These are phyloP conservation scores for Xylariaceae sp. DNA, from an alignment of 2,329 filamentous ascomycete genomes.

Conservation along the genomic window DNA sequence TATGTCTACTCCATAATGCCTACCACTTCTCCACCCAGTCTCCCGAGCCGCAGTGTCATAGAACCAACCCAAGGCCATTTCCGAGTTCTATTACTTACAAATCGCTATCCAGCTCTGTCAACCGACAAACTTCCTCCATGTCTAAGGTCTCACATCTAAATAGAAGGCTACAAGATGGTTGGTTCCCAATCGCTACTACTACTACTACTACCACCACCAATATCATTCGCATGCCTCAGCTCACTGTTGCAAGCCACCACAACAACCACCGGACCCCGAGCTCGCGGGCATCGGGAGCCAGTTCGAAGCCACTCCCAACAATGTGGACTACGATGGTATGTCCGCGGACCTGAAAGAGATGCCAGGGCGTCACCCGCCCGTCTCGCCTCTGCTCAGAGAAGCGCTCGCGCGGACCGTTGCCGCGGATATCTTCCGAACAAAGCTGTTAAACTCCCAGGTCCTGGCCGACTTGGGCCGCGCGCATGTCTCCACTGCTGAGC, in stretches of 20 bases:
- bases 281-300: slow-evolving; percentile 13
- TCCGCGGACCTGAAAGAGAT: slow-evolving; percentile 1
- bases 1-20: background rate
- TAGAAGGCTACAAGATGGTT: background rate
- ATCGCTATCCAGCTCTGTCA: background rate
- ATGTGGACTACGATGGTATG: background rate
- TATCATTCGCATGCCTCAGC: background rate
- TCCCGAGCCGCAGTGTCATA: background rate
- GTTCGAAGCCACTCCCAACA: slow-evolving; percentile 3
- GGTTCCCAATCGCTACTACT: background rate
- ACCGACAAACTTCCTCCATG: background rate
- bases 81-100: background rate
- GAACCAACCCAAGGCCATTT: background rate
- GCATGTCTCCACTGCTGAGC: too few species aligned
- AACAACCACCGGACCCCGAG: background rate
- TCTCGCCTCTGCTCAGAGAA: background rate
- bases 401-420: slow-evolving; percentile 7
- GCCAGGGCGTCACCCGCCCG: background rate
- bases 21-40: background rate
- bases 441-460: slow-evolving; percentile 8
- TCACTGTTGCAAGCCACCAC: background rate
- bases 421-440: background rate
- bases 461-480: background rate
- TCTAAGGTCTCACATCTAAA: background rate
- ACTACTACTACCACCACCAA: background rate